Evolutionary conservation across 2,329 filamentous ascomycete genomes (phyloP).

Genomic region (Ophiostoma quercus): DNA sequence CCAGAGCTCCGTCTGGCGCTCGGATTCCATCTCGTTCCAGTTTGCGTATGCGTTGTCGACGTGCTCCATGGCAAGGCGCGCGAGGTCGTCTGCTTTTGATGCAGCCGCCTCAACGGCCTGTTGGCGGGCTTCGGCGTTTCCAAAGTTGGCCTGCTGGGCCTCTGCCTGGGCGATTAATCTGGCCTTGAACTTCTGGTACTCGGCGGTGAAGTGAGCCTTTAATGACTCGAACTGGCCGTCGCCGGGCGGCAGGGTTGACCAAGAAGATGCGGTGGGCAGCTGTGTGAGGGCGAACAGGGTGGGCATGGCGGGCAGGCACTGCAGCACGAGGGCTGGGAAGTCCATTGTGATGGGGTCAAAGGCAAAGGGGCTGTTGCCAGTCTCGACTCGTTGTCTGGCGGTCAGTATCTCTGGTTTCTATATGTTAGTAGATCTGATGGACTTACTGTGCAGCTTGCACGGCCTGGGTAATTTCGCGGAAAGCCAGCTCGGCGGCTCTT

Average conservation of each 20-base stretch:
- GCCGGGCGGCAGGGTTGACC: conserved; percentile 72
- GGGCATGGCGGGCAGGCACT: conserved; percentile 72
- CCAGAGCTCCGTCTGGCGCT: conserved; percentile 57
- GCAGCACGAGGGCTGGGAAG: conserved; percentile 78
- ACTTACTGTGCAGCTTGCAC: conserved; percentile 75
- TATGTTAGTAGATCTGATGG: neutral
- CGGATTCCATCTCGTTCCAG: conserved; percentile 61
- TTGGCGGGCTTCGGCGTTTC: conserved; percentile 40
- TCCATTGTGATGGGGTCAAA: conserved; percentile 82
- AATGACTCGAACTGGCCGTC: conserved; percentile 70
- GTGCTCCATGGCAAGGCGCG: conserved; percentile 67
- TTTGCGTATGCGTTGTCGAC: conserved; percentile 69
- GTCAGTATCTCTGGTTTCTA: neutral
- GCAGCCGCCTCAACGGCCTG: conserved; percentile 44
- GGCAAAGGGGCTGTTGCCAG: conserved; percentile 58
- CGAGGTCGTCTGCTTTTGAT: conserved; percentile 53
- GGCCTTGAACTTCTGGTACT: conserved; percentile 60
- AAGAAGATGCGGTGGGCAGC: conserved; percentile 70
- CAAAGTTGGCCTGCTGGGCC: neutral
- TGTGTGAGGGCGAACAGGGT: conserved; percentile 78
- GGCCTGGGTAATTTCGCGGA: conserved; percentile 76
- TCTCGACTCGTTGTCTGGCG: conserved; percentile 43
- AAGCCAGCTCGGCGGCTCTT: conserved; percentile 74
- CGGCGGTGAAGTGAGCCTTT: conserved; percentile 58
- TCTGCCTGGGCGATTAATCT: conserved; percentile 40